Percentiles rank a stretch among this genome's conserved stretches.
phyloP scores from a whole-genome alignment of 306 rosid species.

The Delonix regia region DNA sequence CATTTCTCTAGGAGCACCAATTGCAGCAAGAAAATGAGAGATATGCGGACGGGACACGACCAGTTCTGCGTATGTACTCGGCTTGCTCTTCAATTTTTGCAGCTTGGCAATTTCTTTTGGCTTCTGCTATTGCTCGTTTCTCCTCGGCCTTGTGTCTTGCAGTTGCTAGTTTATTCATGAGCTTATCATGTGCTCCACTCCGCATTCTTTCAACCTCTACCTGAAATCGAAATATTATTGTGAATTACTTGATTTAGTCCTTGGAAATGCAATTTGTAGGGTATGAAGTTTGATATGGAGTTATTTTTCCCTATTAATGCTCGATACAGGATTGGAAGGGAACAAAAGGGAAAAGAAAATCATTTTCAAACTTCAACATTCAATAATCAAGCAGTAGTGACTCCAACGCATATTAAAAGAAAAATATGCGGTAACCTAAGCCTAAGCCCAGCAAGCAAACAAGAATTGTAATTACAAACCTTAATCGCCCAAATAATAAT shows the following conservation, averaged over 20 bases:
- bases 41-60: slow-evolving; percentile 68
- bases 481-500: background rate
- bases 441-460: background rate
- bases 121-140: slow-evolving; percentile 82
- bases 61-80: slow-evolving; percentile 76
- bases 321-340: background rate
- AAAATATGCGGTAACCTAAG: too few relatives aligned
- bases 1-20: slow-evolving; percentile 63
- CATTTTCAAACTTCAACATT: background rate
- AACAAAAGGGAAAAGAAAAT: background rate
- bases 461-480: background rate
- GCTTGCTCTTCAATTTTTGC: slow-evolving; percentile 82
- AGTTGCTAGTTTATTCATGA: slow-evolving; percentile 79
- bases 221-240: slow-evolving; percentile 49
- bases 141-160: slow-evolving; percentile 90
- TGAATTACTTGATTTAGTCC: background rate
- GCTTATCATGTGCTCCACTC: slow-evolving; percentile 75
- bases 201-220: slow-evolving; percentile 86
- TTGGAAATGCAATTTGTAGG: background rate
- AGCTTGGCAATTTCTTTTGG: slow-evolving; percentile 71
- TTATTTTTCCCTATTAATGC: background rate
- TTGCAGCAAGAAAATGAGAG: slow-evolving; percentile 66
- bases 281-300: background rate
- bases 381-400: background rate
- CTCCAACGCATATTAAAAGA: background rate